phyloP scores from a whole-genome alignment of 108 stramenopile genomes.

The Cyclostephanos invisitatus region DNA sequence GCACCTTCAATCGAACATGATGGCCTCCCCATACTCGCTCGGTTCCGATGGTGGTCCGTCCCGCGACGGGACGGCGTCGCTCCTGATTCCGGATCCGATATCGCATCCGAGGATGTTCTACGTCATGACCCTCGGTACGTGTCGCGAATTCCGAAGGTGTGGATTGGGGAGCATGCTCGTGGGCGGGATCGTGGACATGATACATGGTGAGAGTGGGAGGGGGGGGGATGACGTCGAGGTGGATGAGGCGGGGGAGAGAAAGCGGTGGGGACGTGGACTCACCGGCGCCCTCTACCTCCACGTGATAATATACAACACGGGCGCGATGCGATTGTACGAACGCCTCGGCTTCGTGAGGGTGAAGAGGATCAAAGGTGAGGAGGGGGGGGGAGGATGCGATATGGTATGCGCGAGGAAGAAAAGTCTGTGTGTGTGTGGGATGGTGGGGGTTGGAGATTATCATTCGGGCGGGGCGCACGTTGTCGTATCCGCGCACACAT shows the following conservation, averaged over 20 bases:
- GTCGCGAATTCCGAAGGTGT: slow-evolving; percentile 54
- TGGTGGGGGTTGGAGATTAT: neutral
- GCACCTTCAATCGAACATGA: slow-evolving; percentile 20
- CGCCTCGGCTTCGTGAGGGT: slow-evolving; percentile 71
- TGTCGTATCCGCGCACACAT: neutral
- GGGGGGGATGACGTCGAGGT: slow-evolving; percentile 18
- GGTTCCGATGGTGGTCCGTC: too few species aligned
- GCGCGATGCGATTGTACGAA: slow-evolving; percentile 85
- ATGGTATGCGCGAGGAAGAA: neutral
- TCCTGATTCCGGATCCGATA: slow-evolving; percentile 51
- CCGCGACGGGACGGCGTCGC: slow-evolving; percentile 36
- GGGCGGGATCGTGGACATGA: slow-evolving; percentile 55
- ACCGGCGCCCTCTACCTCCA: slow-evolving; percentile 81
- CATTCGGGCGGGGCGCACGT: neutral
- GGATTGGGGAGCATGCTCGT: slow-evolving; percentile 74
- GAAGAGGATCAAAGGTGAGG: slow-evolving; percentile 58
- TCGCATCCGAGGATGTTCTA: slow-evolving; percentile 65
- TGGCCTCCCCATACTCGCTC: neutral
- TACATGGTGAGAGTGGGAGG: slow-evolving; percentile 10
- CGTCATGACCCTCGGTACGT: slow-evolving; percentile 85
- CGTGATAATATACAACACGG: slow-evolving; percentile 71
- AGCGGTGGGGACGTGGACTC: slow-evolving; percentile 9
- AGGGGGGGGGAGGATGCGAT: neutral
- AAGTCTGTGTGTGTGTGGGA: neutral
- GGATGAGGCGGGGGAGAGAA: slow-evolving; percentile 16